These are phyloP conservation scores for Syncephalastrum contaminatum DNA, from an alignment of 371 early-diverging fungal genomes.

Conservation along the genomic window DNA sequence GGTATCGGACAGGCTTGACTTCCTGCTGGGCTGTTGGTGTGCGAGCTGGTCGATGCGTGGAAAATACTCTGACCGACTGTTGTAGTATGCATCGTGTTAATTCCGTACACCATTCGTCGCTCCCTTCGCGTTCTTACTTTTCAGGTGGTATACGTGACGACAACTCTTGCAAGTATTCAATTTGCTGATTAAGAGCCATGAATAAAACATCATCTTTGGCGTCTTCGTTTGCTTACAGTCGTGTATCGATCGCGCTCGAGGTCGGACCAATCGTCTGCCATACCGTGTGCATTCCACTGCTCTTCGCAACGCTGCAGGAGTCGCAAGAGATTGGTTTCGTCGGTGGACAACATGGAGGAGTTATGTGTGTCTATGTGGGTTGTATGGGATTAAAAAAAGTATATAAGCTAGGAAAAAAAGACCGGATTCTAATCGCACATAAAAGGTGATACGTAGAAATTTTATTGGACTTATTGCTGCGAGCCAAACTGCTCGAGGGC, in stretches of 20 bases:
- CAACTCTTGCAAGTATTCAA: conserved; percentile 3
- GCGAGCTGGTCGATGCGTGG: neutral
- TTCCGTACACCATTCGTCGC: neutral
- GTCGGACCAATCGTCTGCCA: no score
- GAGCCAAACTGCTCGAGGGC: conserved; percentile 54
- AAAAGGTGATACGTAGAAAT: neutral
- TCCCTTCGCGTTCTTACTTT: neutral
- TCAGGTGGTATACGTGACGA: neutral
- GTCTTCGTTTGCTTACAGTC: no score
- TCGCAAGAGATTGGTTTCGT: conserved; percentile 31
- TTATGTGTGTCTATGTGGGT: neutral
- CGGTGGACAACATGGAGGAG: conserved; percentile 10
- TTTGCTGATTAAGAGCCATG: neutral
- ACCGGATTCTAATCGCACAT: neutral
- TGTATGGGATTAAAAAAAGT: neutral
- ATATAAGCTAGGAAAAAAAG: conserved; percentile 3
- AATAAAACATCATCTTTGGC: no score
- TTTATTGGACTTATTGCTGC: neutral
- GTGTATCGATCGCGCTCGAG: no score
- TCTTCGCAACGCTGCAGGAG: conserved; percentile 33
- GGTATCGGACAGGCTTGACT: neutral
- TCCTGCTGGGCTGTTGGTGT: neutral
- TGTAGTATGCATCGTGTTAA: conserved; percentile 1
- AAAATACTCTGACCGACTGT: conserved; percentile 3
- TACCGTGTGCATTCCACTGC: no score